phyloP scores from a whole-genome alignment of 192 early-diverging fungal genomes.

The Radiomyces spectabilis region DNA sequence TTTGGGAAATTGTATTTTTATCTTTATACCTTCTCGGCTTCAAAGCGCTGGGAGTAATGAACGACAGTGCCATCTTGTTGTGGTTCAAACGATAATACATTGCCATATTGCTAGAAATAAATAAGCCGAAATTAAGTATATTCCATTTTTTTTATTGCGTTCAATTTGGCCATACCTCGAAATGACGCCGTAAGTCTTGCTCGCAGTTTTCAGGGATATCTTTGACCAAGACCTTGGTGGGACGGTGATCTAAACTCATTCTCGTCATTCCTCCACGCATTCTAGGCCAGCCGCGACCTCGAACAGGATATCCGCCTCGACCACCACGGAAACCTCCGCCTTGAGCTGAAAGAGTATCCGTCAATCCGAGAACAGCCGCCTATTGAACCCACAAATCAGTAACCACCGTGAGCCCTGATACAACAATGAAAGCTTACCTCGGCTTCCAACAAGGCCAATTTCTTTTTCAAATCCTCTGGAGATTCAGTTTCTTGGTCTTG shows the following conservation, averaged over 20 bases:
- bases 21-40: slow-evolving; percentile 17
- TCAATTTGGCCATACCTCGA: slow-evolving; percentile 47
- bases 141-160: not conserved
- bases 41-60: slow-evolving; percentile 18
- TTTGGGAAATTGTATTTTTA: not conserved
- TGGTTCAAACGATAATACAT: not conserved
- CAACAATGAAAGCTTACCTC: slow-evolving; percentile 33
- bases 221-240: slow-evolving; percentile 59
- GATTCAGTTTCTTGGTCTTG: slow-evolving; percentile 23
- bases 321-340: slow-evolving; percentile 37
- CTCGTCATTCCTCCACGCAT: slow-evolving; percentile 27
- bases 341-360: slow-evolving; percentile 3
- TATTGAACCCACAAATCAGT: slow-evolving; percentile 13
- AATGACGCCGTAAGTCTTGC: slow-evolving; percentile 45
- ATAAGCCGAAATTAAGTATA: not conserved
- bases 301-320: slow-evolving; percentile 33
- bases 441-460: slow-evolving; percentile 54
- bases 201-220: slow-evolving; percentile 33
- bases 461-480: slow-evolving; percentile 39
- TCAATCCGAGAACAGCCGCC: slow-evolving; percentile 30
- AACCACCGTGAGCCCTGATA: too few relatives aligned
- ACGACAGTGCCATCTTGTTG: not conserved
- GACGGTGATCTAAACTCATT: slow-evolving; percentile 58
- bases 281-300: slow-evolving; percentile 33
- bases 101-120: slow-evolving; percentile 8